These are phyloP conservation scores for Scedosporium boydii DNA, from an alignment of 2,329 filamentous ascomycete genomes.

Conservation along the genomic window DNA sequence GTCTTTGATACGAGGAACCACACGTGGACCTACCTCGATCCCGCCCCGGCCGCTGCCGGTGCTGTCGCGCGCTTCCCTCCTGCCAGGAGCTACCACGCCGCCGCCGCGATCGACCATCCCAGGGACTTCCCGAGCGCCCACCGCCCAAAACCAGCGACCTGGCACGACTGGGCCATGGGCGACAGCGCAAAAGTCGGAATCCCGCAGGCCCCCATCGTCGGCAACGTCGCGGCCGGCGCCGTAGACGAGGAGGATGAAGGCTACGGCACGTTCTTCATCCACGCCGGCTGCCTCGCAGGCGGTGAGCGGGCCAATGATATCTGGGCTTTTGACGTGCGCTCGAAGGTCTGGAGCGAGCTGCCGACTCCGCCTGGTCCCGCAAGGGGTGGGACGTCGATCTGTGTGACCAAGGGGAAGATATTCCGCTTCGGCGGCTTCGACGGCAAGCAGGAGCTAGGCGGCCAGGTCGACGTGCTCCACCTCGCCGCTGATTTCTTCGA, in stretches of 20 bases:
- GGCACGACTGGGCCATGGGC: constrained; percentile 47
- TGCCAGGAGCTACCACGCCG: constrained; percentile 63
- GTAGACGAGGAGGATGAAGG: constrained; percentile 53
- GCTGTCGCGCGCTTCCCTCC: constrained; percentile 38
- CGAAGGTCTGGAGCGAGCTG: constrained; percentile 57
- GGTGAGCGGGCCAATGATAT: constrained; percentile 57
- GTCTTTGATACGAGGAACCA: constrained; percentile 57
- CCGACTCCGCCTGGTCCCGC: constrained; percentile 56
- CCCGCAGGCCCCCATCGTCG: constrained; percentile 50
- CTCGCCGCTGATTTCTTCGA: constrained; percentile 47
- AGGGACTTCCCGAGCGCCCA: constrained; percentile 32
- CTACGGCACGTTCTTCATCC: constrained; percentile 61
- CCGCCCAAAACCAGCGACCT: constrained; percentile 30
- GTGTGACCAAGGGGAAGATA: constrained; percentile 52
- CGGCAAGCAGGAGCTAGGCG: constrained; percentile 59
- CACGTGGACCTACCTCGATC: constrained; percentile 56
- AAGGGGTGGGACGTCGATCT: constrained; percentile 59
- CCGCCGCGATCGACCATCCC: constrained; percentile 48
- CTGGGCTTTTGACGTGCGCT: constrained; percentile 66
- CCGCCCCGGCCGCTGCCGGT: constrained; percentile 35
- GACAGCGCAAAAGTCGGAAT: constrained; percentile 44
- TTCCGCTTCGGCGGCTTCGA: constrained; percentile 79
- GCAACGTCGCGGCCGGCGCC: constrained; percentile 45
- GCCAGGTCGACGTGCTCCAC: constrained; percentile 57
- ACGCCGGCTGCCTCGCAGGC: constrained; percentile 61